Evolutionary conservation across 805 yeast species (phyloP).

Genomic region (Candida ponderosae): DNA sequence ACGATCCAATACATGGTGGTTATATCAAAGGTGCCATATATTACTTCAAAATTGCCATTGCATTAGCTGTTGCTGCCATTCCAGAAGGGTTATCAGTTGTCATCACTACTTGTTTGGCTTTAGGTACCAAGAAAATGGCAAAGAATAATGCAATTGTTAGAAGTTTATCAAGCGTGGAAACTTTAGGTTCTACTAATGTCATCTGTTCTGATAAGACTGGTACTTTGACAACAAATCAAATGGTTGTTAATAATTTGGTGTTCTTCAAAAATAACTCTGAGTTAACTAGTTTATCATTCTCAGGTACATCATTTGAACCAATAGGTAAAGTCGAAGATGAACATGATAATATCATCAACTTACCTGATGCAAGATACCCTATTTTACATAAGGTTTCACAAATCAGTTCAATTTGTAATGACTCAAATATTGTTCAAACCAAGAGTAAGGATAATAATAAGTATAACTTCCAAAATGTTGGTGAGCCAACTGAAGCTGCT

Average conservation of each 20-base stretch:
- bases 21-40: slow-evolving; percentile 37
- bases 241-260: slow-evolving; percentile 31
- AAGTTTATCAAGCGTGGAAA: slow-evolving; percentile 42
- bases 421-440: slow-evolving; percentile 20
- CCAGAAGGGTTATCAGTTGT: slow-evolving; percentile 49
- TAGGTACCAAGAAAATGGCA: slow-evolving; percentile 43
- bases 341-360: slow-evolving; percentile 19
- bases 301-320: slow-evolving; percentile 28
- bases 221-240: slow-evolving; percentile 43
- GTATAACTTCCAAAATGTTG: slow-evolving; percentile 21
- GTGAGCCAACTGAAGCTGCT: slow-evolving; percentile 54
- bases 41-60: slow-evolving; percentile 41
- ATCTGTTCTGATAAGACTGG: slow-evolving; percentile 39
- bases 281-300: slow-evolving; percentile 26
- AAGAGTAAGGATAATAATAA: slow-evolving; percentile 22
- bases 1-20: slow-evolving; percentile 37
- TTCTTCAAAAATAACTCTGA: slow-evolving; percentile 21
- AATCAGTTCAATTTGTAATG: slow-evolving; percentile 30
- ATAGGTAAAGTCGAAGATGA: slow-evolving; percentile 18
- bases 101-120: slow-evolving; percentile 41
- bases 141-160: slow-evolving; percentile 40
- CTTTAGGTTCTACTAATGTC: slow-evolving; percentile 49
- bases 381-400: slow-evolving; percentile 24
- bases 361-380: slow-evolving; percentile 24
- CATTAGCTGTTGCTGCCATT: slow-evolving; percentile 43